Base-by-base conservation (phyloP, 2,329 filamentous ascomycete genomes). In the Parastagonospora nodorum region DNA sequence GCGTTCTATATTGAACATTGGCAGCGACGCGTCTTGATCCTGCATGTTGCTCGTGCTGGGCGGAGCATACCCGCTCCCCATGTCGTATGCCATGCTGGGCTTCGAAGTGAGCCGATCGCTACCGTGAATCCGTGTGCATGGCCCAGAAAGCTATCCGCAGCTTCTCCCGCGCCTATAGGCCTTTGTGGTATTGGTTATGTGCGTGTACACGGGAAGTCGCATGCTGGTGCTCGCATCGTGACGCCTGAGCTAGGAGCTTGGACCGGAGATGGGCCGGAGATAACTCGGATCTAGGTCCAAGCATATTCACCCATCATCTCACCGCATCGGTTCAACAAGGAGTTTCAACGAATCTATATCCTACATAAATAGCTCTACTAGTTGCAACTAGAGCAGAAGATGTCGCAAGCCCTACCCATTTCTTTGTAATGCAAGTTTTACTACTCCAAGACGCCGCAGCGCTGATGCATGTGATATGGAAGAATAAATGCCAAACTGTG, bases 1-100 rank as follows among this genome's bases (percentile, higher is more conserved):
- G 57, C 85, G 87, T 77, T 96, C 90, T 70, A 97, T 87, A 71
- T 94, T 90, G 80, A 99, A 99, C 76, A 99, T 96, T 63, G 93
- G 92, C 51, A 93, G 79, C 48, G 86, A 74, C 24, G 76, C 81
- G 57, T 84, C 79, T 46, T 83, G 74, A 64, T 85, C 82, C 57
- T 82, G 78, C 52, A 86, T 78, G 72, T 81, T 83, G 73, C 80
- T 83, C 69, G 86, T 84, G 74, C 80, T 83, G 70, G 87, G 84
- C 70, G 85, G 82, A 69, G 81, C 84, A 78, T 92, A 91, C 79
- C 88, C 88, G 78, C 84, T 86, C 68, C 85, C 82, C 67, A 81
- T 76, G 72, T 88, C 84, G 77, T 88, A 82, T 77, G 87, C 86
- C 88, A 91, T 90, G 29, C 2, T 36, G 50, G 54, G 45, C 53